These are phyloP conservation scores for Xylaria sp. DNA, from an alignment of 2,329 filamentous ascomycete species.

Conservation along the genomic window DNA sequence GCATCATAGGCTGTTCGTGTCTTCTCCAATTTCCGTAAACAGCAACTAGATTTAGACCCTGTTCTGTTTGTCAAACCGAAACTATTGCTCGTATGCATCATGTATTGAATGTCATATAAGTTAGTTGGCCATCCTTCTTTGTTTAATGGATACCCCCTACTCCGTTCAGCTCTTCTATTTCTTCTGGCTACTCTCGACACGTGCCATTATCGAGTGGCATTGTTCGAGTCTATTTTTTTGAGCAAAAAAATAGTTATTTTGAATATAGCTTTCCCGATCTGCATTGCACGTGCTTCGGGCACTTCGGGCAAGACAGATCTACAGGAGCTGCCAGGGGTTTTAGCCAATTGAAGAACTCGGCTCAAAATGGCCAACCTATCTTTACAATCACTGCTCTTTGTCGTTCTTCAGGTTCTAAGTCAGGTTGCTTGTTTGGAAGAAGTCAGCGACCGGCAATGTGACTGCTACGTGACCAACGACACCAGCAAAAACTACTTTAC, in stretches of 20 bases:
- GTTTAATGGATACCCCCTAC: constrained; percentile 26
- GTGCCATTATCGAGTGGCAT: background rate
- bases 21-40: constrained; percentile 20
- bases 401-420: constrained; percentile 35
- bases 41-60: constrained; percentile 26
- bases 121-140: constrained; percentile 25
- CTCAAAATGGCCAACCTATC: constrained; percentile 35
- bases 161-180: constrained; percentile 15
- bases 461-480: constrained; percentile 62
- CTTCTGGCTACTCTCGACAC: background rate
- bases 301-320: background rate
- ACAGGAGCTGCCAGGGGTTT: background rate
- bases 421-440: constrained; percentile 40
- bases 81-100: constrained; percentile 35
- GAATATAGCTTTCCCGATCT: constrained; percentile 1
- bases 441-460: constrained; percentile 51
- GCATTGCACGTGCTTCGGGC: background rate
- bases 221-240: background rate
- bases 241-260: background rate
- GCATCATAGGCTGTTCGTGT: constrained; percentile 24
- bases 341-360: constrained; percentile 11
- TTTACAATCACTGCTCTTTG: constrained; percentile 34
- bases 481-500: constrained; percentile 57
- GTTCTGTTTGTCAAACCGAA: constrained; percentile 17
- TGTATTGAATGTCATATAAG: constrained; percentile 34